Conservation (phyloP, 139 green algal species). For the Protoeuglena noctilucae region DNA sequence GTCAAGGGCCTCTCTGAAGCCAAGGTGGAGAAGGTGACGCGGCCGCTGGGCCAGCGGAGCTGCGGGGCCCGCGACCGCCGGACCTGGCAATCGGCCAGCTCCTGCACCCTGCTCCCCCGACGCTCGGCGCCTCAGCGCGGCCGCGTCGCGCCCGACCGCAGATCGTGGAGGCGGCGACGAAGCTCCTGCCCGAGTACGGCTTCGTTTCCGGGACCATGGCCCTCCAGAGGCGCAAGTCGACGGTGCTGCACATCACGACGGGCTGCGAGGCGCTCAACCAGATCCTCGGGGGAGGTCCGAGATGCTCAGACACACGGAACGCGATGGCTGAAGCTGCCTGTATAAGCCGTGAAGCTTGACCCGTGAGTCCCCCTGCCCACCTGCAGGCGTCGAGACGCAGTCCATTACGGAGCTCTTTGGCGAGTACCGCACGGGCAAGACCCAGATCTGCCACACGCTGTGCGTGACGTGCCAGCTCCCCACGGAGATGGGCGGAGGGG, state of each 20-base stretch:
- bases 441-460: constrained; percentile 68
- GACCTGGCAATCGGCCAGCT: background rate
- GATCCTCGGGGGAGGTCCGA: constrained; percentile 64
- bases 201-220: constrained; percentile 18
- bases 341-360: too few relatives aligned
- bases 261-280: constrained; percentile 49
- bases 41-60: too few relatives aligned
- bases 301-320: too few relatives aligned
- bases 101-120: background rate
- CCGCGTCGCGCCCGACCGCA: background rate
- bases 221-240: constrained; percentile 11
- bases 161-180: constrained; percentile 7
- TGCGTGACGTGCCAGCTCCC: constrained; percentile 66
- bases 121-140: background rate
- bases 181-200: constrained; percentile 5
- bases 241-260: constrained; percentile 52
- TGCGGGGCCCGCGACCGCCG: too few relatives aligned
- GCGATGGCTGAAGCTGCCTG: too few relatives aligned
- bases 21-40: constrained; percentile 89
- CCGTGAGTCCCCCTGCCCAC: too few relatives aligned
- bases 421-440: constrained; percentile 69
- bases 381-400: constrained; percentile 65
- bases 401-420: constrained; percentile 71
- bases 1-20: constrained; percentile 84
- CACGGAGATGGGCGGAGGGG: constrained; percentile 28